Conservation (phyloP, 78 protist genomes). For the Dictyostelium citrinum region DNA sequence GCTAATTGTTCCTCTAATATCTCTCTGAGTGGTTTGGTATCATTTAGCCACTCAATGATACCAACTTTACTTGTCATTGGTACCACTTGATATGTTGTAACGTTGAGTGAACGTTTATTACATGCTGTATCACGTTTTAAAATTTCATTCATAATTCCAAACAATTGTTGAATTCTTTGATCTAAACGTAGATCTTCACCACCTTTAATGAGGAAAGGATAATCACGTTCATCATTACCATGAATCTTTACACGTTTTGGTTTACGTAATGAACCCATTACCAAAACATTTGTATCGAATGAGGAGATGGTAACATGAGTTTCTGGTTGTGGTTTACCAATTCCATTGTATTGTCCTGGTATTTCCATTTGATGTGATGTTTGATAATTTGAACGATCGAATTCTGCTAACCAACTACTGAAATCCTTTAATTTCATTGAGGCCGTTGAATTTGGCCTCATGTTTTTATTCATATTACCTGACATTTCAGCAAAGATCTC, state of each 20-base stretch:
- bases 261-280: constrained; percentile 87
- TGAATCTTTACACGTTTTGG: constrained; percentile 89
- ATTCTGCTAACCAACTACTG: constrained; percentile 67
- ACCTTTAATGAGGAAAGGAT: constrained; percentile 92
- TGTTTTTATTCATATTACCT: constrained; percentile 36
- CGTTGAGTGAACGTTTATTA: constrained; percentile 32
- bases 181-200: constrained; percentile 96
- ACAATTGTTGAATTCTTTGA: constrained; percentile 91
- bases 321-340: constrained; percentile 60
- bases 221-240: constrained; percentile 87
- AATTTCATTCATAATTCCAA: constrained; percentile 78
- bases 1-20: constrained; percentile 78
- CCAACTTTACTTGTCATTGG: constrained; percentile 91
- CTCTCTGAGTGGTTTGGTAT: constrained; percentile 80
- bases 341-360: constrained; percentile 83
- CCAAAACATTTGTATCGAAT: constrained; percentile 67
- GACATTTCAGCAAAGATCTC: constrained; percentile 41
- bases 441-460: constrained; percentile 74
- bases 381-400: constrained; percentile 38
- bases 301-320: constrained; percentile 37
- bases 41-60: constrained; percentile 92
- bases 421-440: constrained; percentile 77
- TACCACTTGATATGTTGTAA: constrained; percentile 91
- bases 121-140: constrained; percentile 45
- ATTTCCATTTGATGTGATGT: constrained; percentile 59